Conservation (phyloP, 192 early-diverging fungal species). For the Phlyctochytrium bullatum region DNA sequence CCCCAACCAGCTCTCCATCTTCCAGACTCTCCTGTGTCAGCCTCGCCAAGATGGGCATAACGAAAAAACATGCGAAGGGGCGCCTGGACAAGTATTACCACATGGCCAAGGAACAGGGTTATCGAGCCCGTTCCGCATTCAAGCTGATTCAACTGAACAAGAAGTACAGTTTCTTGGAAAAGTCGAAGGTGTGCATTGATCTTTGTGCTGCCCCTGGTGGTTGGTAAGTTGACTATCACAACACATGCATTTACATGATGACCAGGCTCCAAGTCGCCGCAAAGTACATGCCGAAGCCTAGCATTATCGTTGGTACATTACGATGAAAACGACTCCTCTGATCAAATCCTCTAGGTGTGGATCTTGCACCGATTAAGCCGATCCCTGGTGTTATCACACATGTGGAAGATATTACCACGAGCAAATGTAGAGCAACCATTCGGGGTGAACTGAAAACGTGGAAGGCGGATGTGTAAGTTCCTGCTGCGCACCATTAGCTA, state of each 20-base stretch:
- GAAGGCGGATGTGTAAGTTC: constrained; percentile 91
- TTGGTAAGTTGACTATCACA: constrained; percentile 51
- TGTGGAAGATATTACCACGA: constrained; percentile 94
- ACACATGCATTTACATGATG: neutral
- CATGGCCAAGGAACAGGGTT: constrained; percentile 99
- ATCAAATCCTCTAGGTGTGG: constrained; percentile 55
- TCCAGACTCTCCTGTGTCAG: too few relatives aligned
- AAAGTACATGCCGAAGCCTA: constrained; percentile 97
- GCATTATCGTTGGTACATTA: constrained; percentile 77
- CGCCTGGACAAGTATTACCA: constrained; percentile 99
- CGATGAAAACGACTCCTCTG: constrained; percentile 1
- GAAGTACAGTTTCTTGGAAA: constrained; percentile 95
- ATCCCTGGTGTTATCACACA: constrained; percentile 94
- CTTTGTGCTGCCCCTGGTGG: constrained; percentile 98
- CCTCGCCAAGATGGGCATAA: neutral
- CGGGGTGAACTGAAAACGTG: constrained; percentile 92
- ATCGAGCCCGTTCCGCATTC: constrained; percentile 97
- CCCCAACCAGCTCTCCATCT: too few relatives aligned
- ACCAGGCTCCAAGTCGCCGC: constrained; percentile 91
- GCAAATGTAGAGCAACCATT: constrained; percentile 83
- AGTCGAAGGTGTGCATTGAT: constrained; percentile 86
- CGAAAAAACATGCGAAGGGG: constrained; percentile 75
- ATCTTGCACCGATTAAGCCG: constrained; percentile 94
- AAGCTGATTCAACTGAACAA: constrained; percentile 99
- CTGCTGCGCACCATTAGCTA: neutral